Evolutionary conservation across 2,329 filamentous ascomycete species (phyloP).

Genomic region (Diaporthe helianthi): DNA sequence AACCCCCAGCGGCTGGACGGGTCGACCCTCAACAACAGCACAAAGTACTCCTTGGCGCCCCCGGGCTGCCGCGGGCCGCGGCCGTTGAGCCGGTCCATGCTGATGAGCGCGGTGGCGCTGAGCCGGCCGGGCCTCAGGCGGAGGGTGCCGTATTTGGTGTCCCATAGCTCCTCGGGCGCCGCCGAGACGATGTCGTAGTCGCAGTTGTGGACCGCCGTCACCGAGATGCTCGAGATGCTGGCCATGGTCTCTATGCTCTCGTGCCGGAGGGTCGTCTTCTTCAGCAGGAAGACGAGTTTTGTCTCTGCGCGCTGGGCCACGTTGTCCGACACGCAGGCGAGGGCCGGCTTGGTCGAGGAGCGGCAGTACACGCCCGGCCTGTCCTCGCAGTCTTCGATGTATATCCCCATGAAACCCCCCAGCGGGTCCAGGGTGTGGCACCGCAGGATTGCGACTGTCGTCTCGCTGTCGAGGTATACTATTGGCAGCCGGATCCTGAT

Average conservation of each 20-base stretch:
- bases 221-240: neutral
- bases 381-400: conserved; percentile 9
- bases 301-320: conserved; percentile 19
- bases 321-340: conserved; percentile 13
- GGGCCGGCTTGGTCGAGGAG: conserved; percentile 2
- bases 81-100: conserved; percentile 7
- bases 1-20: conserved; percentile 20
- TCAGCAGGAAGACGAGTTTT: conserved; percentile 19
- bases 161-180: conserved; percentile 14
- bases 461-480: neutral
- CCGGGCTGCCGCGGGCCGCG: neutral
- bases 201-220: neutral
- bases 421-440: neutral
- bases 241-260: conserved; percentile 22
- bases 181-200: conserved; percentile 11
- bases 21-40: conserved; percentile 13
- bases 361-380: conserved; percentile 6
- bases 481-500: conserved; percentile 13
- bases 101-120: conserved; percentile 12
- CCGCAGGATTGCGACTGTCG: conserved; percentile 11
- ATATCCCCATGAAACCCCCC: conserved; percentile 23
- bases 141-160: conserved; percentile 2
- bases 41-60: neutral
- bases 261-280: conserved; percentile 1
- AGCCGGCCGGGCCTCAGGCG: neutral